phyloP scores from a whole-genome alignment of 2,329 filamentous ascomycete genomes.

The Botrytis elliptica region DNA sequence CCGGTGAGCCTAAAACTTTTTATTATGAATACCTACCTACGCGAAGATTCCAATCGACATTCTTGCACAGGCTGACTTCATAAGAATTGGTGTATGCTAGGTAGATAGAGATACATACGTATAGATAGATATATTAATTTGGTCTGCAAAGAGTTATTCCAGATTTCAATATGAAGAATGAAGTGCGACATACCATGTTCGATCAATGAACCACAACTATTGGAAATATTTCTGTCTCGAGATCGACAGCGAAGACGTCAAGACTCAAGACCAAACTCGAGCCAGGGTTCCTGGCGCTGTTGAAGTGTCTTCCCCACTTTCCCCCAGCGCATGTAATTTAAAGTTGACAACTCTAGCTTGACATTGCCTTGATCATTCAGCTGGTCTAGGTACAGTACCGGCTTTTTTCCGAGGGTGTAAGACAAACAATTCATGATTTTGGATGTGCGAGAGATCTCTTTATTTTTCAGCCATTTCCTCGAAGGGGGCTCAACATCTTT shows the following conservation, averaged over 20 bases:
- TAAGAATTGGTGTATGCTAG: background rate
- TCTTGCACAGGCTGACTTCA: background rate
- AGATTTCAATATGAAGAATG: background rate
- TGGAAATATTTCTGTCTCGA: background rate
- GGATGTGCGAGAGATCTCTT: background rate
- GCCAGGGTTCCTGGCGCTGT: background rate
- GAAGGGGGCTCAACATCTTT: background rate
- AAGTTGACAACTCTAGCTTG: background rate
- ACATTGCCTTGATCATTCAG: constrained; percentile 6
- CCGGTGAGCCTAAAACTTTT: background rate
- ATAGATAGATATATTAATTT: no score
- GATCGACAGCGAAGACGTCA: background rate
- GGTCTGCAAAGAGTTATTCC: background rate
- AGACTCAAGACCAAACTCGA: no score
- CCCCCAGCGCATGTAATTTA: background rate
- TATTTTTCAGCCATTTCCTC: background rate
- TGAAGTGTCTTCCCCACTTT: constrained; percentile 2
- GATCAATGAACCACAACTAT: background rate
- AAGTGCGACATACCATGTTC: background rate
- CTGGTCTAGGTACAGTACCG: constrained; percentile 10
- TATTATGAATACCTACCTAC: background rate
- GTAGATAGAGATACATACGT: no score
- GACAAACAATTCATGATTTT: background rate
- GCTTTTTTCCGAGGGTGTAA: background rate
- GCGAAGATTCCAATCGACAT: background rate